Percentiles rank a stretch among this genome's conserved stretches.
Evolutionary conservation across 768 basidiomycete species (phyloP).

Genomic region (Serendipita indica): DNA sequence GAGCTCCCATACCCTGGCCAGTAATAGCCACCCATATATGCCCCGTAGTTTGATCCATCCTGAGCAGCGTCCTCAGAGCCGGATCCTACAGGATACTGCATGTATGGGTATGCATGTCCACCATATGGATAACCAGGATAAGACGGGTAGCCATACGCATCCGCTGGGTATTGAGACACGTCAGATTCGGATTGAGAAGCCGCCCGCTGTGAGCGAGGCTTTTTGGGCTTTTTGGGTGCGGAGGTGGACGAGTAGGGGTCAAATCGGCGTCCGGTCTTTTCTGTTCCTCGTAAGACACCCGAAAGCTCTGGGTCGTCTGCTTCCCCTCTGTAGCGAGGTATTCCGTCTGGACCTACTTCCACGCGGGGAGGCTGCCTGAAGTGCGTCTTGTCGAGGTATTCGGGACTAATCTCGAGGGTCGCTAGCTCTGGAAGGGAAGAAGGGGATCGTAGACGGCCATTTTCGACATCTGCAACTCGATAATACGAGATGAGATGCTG

Average conservation of each 20-base stretch:
- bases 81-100: neutral
- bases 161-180: neutral
- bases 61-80: neutral
- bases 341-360: conserved; percentile 69
- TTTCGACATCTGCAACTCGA: conserved; percentile 77
- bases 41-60: neutral
- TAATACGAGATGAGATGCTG: conserved; percentile 96
- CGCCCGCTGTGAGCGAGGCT: neutral
- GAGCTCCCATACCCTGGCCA: neutral
- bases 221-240: neutral
- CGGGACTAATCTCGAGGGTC: conserved; percentile 69
- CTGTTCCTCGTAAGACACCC: neutral
- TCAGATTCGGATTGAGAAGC: neutral
- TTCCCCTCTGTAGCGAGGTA: conserved; percentile 45
- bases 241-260: neutral
- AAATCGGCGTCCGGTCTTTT: neutral
- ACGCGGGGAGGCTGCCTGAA: conserved; percentile 85
- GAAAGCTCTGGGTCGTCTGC: neutral
- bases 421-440: conserved; percentile 80
- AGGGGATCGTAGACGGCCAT: conserved; percentile 74
- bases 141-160: neutral
- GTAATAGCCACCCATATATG: neutral
- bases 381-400: conserved; percentile 79
- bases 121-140: neutral
- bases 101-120: neutral